Percentiles rank a stretch among this genome's conserved stretches.
Conservation (phyloP, 1,284 basidiomycete genomes). For the Peniophora sp. region DNA sequence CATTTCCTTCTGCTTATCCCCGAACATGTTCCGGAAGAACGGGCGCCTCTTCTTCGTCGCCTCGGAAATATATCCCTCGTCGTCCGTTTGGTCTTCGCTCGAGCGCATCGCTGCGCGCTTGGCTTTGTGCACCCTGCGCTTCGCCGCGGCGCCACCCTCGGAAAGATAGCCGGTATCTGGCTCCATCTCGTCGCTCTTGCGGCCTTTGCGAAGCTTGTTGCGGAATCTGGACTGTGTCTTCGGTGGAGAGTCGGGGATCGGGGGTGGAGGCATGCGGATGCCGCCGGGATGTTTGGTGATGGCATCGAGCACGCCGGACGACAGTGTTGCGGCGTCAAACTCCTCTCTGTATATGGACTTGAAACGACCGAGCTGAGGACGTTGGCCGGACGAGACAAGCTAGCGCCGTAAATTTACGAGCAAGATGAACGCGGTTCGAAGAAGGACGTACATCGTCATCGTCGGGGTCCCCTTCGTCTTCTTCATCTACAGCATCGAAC, state of each 20-base stretch:
- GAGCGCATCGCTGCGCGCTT: slow-evolving; percentile 7
- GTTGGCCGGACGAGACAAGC: slow-evolving; percentile 10
- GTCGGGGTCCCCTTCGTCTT: slow-evolving; percentile 23
- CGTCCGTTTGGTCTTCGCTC: neutral
- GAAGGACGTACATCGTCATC: slow-evolving; percentile 13
- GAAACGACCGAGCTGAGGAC: neutral
- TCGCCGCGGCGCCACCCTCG: slow-evolving; percentile 9
- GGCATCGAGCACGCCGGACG: neutral
- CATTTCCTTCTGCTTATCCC: too few species aligned
- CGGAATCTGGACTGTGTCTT: slow-evolving; percentile 10
- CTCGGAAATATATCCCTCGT: slow-evolving; percentile 32
- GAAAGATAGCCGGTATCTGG: slow-evolving; percentile 21
- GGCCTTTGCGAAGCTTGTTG: slow-evolving; percentile 28
- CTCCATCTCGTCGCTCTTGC: slow-evolving; percentile 18
- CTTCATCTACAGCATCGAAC: slow-evolving; percentile 48
- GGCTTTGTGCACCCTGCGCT: slow-evolving; percentile 11
- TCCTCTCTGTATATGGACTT: neutral
- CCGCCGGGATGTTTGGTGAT: neutral
- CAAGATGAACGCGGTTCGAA: slow-evolving; percentile 4
- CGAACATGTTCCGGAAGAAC: slow-evolving; percentile 19
- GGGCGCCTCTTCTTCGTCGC: slow-evolving; percentile 17
- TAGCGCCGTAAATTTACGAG: neutral
- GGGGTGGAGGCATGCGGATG: slow-evolving; percentile 7
- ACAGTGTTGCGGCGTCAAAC: neutral
- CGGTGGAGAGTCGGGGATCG: slow-evolving; percentile 18